These are phyloP conservation scores for Adansonia madagascariensis DNA, from an alignment of 441 rosid genomes.

Conservation along the genomic window DNA sequence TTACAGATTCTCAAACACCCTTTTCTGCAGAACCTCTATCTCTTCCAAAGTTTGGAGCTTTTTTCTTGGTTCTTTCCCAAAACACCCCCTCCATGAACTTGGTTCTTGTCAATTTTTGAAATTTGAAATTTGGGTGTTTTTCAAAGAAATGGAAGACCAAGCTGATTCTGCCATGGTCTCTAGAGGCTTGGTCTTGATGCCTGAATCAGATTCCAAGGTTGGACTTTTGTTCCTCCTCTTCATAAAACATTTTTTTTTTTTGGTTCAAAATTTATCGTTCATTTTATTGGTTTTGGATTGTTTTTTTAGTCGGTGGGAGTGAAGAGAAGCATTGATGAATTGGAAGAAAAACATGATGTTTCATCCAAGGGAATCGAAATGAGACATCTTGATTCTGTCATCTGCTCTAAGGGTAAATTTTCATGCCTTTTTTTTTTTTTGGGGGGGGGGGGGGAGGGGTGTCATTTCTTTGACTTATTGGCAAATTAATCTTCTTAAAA, in stretches of 20 bases:
- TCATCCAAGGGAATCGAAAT: constrained; percentile 54
- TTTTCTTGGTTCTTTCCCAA: constrained; percentile 4
- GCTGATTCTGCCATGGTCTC: constrained; percentile 28
- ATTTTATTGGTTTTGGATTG: constrained; percentile 26
- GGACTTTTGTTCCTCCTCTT: constrained; percentile 13
- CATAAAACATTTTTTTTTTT: neutral
- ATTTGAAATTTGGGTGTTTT: constrained; percentile 25
- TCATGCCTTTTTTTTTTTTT: constrained; percentile 9
- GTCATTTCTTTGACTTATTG: neutral
- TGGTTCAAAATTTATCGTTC: neutral
- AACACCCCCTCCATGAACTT: neutral
- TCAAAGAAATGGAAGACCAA: constrained; percentile 47
- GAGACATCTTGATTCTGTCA: constrained; percentile 50
- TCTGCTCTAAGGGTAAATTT: constrained; percentile 51
- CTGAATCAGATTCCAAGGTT: constrained; percentile 55
- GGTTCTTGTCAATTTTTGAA: constrained; percentile 21
- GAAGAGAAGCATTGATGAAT: constrained; percentile 41
- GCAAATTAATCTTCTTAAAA: constrained; percentile 5
- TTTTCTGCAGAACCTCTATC: neutral
- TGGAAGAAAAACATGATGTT: constrained; percentile 46
- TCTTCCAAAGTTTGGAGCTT: neutral
- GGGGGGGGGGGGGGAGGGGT: neutral
- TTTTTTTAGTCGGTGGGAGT: constrained; percentile 43
- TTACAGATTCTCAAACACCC: neutral
- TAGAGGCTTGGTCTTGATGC: constrained; percentile 27